Conservation (phyloP, 2,329 filamentous ascomycete genomes). For the Tetracladium maxilliforme region DNA sequence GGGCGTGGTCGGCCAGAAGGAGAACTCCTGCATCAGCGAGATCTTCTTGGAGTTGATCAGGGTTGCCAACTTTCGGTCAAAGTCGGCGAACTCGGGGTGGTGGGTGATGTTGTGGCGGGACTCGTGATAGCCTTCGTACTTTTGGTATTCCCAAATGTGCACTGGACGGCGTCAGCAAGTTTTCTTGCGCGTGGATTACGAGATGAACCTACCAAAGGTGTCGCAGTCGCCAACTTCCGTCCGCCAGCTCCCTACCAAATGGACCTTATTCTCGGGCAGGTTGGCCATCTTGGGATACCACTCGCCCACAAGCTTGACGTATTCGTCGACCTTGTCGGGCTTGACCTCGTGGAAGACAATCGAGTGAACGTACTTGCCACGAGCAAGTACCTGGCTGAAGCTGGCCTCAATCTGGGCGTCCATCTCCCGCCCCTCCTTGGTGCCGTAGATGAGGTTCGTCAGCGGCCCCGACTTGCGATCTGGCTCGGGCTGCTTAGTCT, state of each 20-base stretch:
- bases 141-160: conserved; percentile 99
- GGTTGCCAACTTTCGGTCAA: conserved; percentile 72
- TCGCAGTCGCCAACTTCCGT: conserved; percentile 96
- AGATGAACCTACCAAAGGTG: conserved; percentile 63
- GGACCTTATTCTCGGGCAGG: conserved; percentile 78
- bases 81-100: conserved; percentile 71
- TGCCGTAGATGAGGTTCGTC: conserved; percentile 88
- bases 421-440: conserved; percentile 84
- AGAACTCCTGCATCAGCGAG: conserved; percentile 98
- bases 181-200: conserved; percentile 2
- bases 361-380: conserved; percentile 96
- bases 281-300: conserved; percentile 90
- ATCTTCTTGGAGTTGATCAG: conserved; percentile 74
- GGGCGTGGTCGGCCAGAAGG: conserved; percentile 93
- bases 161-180: conserved; percentile 41
- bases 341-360: conserved; percentile 95
- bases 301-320: conserved; percentile 71
- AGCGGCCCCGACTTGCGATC: conserved; percentile 59
- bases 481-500: conserved; percentile 39
- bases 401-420: conserved; percentile 92
- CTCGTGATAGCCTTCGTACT: conserved; percentile 88
- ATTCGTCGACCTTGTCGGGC: conserved; percentile 90
- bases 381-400: conserved; percentile 86
- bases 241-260: conserved; percentile 94
- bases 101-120: conserved; percentile 74